Percentiles rank a stretch among this genome's conserved stretches.
These are phyloP conservation scores for Pseudognaphalium luteoalbum DNA, from an alignment of 129 eudicot genomes.

Conservation along the genomic window DNA sequence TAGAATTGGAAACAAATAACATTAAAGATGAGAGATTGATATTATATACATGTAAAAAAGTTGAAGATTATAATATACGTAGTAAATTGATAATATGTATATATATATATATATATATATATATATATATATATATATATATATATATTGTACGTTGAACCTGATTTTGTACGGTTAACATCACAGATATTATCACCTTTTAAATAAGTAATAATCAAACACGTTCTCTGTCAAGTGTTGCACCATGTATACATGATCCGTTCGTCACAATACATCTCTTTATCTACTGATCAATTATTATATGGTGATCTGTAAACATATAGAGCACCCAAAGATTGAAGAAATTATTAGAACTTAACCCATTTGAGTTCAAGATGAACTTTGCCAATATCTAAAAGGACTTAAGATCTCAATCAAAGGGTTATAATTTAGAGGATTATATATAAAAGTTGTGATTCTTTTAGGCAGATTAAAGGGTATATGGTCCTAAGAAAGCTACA, in stretches of 20 bases:
- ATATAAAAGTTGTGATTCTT: slow-evolving; percentile 35
- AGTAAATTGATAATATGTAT: too few species aligned
- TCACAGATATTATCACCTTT: neutral
- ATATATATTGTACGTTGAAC: neutral
- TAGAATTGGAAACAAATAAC: too few species aligned
- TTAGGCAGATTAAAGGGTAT: slow-evolving; percentile 33
- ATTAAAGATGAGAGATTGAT: neutral
- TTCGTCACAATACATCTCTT: neutral
- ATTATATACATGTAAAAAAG: neutral
- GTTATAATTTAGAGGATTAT: slow-evolving; percentile 18
- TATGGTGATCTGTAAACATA: neutral
- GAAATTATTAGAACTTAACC: slow-evolving; percentile 4
- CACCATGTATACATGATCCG: neutral
- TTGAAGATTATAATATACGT: neutral
- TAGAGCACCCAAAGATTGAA: neutral
- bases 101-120: too few species aligned
- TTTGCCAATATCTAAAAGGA: slow-evolving; percentile 26
- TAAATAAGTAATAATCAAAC: neutral
- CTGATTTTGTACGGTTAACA: neutral
- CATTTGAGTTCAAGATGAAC: slow-evolving; percentile 34
- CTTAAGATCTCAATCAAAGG: slow-evolving; percentile 7
- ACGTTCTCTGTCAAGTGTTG: neutral
- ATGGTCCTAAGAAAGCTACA: slow-evolving; percentile 47
- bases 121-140: too few species aligned
- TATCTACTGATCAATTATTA: neutral